These are phyloP conservation scores for Mrakia blollopis DNA, from an alignment of 768 basidiomycete species.

Conservation along the genomic window DNA sequence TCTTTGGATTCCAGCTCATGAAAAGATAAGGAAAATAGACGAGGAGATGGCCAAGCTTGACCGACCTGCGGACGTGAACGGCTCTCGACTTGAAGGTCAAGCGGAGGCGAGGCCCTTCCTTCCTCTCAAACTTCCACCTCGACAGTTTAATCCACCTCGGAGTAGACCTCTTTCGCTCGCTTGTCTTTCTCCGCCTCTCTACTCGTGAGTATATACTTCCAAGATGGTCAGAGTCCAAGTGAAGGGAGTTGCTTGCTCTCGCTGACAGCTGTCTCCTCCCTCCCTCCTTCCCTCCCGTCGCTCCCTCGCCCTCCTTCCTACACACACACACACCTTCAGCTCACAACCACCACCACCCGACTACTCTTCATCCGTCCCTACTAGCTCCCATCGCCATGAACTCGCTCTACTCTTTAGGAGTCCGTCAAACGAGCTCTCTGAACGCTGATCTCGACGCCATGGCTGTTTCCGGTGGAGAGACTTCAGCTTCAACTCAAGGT, in stretches of 20 bases:
- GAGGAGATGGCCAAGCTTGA: background rate
- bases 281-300: too few species aligned
- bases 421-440: constrained; percentile 83
- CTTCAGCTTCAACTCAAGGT: constrained; percentile 78
- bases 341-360: background rate
- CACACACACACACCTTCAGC: background rate
- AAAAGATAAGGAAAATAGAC: background rate
- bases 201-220: background rate
- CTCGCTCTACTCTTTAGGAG: constrained; percentile 87
- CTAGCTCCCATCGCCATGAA: constrained; percentile 57
- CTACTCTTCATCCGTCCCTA: background rate
- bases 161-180: background rate
- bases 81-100: background rate
- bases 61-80: background rate
- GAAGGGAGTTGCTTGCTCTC: background rate
- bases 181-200: too few species aligned
- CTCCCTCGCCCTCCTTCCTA: background rate
- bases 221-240: background rate
- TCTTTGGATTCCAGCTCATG: background rate
- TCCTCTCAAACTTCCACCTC: background rate
- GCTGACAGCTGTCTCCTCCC: background rate
- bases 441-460: constrained; percentile 80
- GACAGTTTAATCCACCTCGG: background rate
- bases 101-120: background rate
- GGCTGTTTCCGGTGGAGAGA: constrained; percentile 67